Evolutionary conservation across 345 rosid genomes (phyloP), one percentile per base, ranked within the genome.

Genomic region (Sonneratia alba): DNA sequence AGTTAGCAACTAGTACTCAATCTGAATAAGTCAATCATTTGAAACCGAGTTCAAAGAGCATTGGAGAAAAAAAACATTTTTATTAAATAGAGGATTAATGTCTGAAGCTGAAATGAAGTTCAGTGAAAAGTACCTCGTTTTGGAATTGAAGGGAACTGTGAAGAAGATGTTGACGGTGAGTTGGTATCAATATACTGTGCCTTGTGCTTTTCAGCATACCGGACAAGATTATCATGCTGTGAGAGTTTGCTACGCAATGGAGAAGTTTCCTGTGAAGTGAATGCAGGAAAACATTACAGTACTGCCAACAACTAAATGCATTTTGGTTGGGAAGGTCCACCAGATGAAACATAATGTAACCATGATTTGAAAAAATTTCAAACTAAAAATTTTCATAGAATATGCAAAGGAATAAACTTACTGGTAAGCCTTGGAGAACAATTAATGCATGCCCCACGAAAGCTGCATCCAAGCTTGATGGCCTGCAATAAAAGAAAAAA

Each of bases 401-500:
- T n/a, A 47, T 47, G 2, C 15, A 12, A 64, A 40, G 67, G 36
- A 73, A 77, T 64, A 66, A 66, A 81, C 99, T 92, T 73, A 89
- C 98, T 24, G 99, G 98, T 76, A 95, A 79, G 7, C 84, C 98
- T 70, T 92, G 82, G 75, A 95, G 82, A 67, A 81, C 81, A 74
- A 92, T 81, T 72, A 90, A 88, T 1, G 86, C 84, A 80, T 95
- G 96, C 53, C 82, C 88, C 55, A 88, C 84, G 69, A 92, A 77
- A 73, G 77, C 19, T 24, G 99, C 92, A 84, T 95, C 99, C 86
- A 95, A 80, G 80, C 93, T 90, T 56, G 99, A 85, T 57, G 97
- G 97, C 80, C 99, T 92, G 83, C 80, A 1, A 42, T 42, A 4
- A 42, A 9, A 42, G 10, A 70, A 40, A 51, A 70, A 37, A 15